Conservation (phyloP, 1,139 yeast genomes). For the Geotrichum fermentans region DNA sequence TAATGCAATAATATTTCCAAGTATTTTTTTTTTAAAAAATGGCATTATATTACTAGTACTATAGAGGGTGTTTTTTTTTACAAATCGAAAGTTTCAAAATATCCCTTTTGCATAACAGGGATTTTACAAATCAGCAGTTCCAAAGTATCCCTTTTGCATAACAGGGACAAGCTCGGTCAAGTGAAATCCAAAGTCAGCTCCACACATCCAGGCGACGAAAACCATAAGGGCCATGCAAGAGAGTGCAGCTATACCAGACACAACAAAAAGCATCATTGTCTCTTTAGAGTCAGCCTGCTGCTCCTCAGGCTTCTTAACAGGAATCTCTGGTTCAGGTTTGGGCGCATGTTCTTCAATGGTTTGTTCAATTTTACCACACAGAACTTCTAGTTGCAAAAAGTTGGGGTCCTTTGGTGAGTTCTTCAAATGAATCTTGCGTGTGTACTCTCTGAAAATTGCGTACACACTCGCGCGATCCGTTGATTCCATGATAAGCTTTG, state of each 20-base stretch:
- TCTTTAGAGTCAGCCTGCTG: conserved; percentile 22
- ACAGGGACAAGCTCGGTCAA: conserved; percentile 14
- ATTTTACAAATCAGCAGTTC: conserved; percentile 14
- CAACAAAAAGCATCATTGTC: conserved; percentile 24
- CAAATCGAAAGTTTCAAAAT: conserved; percentile 15
- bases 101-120: conserved; percentile 15
- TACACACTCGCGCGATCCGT: conserved; percentile 75
- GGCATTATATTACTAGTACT: no score
- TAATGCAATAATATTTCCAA: neutral
- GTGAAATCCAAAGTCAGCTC: conserved; percentile 26
- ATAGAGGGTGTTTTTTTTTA: neutral
- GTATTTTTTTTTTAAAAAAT: no score
- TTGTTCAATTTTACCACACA: conserved; percentile 84
- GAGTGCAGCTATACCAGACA: conserved; percentile 25
- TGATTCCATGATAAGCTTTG: conserved; percentile 65
- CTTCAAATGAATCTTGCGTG: conserved; percentile 71
- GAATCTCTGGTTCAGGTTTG: conserved; percentile 18
- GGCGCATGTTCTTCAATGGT: conserved; percentile 54
- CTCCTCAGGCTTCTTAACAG: conserved; percentile 16
- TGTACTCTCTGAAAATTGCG: conserved; percentile 64
- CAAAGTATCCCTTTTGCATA: conserved; percentile 15
- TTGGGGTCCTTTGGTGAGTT: conserved; percentile 80
- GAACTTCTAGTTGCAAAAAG: conserved; percentile 75
- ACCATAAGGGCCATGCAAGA: conserved; percentile 29
- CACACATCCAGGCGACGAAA: conserved; percentile 27